Evolutionary conservation across 371 early-diverging fungal genomes (phyloP), one percentile per base, ranked within the genome.

Genomic region (Lichtheimia hyalospora): DNA sequence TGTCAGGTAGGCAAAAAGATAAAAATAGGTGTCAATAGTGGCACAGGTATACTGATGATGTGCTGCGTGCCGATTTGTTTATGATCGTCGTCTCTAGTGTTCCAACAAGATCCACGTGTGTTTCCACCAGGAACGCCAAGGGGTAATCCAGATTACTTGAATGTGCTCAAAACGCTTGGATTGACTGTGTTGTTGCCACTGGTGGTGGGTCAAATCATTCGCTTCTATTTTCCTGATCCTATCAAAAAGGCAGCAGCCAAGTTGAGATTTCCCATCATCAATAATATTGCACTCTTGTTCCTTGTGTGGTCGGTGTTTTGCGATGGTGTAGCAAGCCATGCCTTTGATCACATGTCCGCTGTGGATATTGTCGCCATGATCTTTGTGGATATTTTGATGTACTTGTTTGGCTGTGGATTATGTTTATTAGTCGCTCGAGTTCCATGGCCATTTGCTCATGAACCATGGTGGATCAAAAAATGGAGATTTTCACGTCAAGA

Each of bases 291-390:
- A 44, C 75, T 91, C 2, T 62, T 91, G 52, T 71, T 79, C 54
- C 68, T 91, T 15, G 88, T 91, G 21, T 91, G 87, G 86, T 82
- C 83, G 28, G 86, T 88, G 15, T 89, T 91, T 60, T 86, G 87
- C 70, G 89, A 91, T 70, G 85, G 89, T 14, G 88, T 89, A 44
- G 66, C 82, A 15, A 81, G 79, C 48, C 57, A 85, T 61, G 79
- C 85, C 0, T 83, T 78, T 27, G 52, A 73, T 15, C 68, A 69
- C 8, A 73, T 83, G 42, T 66, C 71, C 8, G 83, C 79, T 1
- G 78, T 82, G 0, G 84, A 82, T 62, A 74, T 87, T 42, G 76
- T 86, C 39, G 83, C 86, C 21, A 77, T 87, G 41, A 69, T 85
- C 15, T 69, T 77, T 43, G 71, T 88, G 12, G 76, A 84, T 53